These are phyloP conservation scores for Chrysochromulina parva DNA, from an alignment of 78 protist species.

Conservation along the genomic window DNA sequence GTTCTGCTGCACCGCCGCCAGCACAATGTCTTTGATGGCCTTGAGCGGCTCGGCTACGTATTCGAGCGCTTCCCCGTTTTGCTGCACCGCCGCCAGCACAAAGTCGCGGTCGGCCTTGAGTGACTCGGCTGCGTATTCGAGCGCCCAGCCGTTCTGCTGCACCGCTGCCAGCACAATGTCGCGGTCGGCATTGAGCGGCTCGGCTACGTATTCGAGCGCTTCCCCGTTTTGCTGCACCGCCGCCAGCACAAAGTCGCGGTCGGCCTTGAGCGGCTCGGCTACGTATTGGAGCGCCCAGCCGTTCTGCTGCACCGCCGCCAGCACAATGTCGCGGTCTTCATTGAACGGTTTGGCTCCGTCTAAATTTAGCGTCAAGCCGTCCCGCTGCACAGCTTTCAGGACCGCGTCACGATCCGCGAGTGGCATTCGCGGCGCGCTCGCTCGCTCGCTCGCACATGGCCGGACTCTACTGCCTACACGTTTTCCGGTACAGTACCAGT, in stretches of 20 bases:
- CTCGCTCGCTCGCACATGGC: no score
- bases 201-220: background rate
- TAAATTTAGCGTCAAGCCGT: no score
- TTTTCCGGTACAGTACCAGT: no score
- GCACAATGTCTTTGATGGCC: background rate
- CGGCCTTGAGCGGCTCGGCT: background rate
- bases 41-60: background rate
- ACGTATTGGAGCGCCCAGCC: background rate
- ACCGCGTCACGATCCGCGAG: no score
- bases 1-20: background rate
- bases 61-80: background rate
- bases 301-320: background rate
- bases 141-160: background rate
- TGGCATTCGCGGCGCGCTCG: no score
- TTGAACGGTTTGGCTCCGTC: background rate
- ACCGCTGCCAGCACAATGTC: background rate
- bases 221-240: background rate
- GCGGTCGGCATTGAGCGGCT: background rate
- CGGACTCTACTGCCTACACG: no score
- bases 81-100: constrained; percentile 5
- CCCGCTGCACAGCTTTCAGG: no score
- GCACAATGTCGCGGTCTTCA: background rate
- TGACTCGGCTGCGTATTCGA: background rate
- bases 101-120: background rate
- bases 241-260: background rate